Percentiles rank a stretch among this genome's conserved stretches.
Conservation (phyloP, 148 eudicot species). For the Vaccinium darrowii region DNA sequence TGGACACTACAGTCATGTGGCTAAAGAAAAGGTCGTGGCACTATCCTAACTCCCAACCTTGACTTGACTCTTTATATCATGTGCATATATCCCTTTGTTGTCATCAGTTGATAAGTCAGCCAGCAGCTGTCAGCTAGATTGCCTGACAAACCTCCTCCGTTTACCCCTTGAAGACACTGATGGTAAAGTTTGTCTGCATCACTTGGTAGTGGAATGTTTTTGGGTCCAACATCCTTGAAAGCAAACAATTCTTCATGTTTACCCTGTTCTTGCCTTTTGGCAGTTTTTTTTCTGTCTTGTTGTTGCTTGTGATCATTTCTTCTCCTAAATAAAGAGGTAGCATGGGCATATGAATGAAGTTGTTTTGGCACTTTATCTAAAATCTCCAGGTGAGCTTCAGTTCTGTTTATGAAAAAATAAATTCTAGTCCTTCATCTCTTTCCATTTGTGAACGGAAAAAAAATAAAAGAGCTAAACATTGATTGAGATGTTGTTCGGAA, state of each 20-base stretch:
- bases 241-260: neutral
- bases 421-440: neutral
- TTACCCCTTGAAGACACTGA: neutral
- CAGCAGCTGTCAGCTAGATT: neutral
- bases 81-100: neutral
- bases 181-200: neutral
- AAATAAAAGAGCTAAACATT: no score
- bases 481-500: neutral
- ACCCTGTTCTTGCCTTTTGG: neutral
- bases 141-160: neutral
- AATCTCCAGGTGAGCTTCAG: neutral
- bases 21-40: neutral
- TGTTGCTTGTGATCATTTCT: conserved; percentile 1
- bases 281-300: neutral
- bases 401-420: neutral
- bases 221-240: neutral
- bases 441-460: neutral
- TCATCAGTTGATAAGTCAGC: neutral
- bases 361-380: neutral
- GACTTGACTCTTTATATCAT: neutral
- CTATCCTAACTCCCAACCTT: neutral
- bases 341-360: neutral
- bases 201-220: neutral
- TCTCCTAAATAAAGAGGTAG: neutral
- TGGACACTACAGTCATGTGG: neutral